Evolutionary conservation across 1,284 basidiomycete species (phyloP).

Genomic region (Cutaneotrichosporon sp.): DNA sequence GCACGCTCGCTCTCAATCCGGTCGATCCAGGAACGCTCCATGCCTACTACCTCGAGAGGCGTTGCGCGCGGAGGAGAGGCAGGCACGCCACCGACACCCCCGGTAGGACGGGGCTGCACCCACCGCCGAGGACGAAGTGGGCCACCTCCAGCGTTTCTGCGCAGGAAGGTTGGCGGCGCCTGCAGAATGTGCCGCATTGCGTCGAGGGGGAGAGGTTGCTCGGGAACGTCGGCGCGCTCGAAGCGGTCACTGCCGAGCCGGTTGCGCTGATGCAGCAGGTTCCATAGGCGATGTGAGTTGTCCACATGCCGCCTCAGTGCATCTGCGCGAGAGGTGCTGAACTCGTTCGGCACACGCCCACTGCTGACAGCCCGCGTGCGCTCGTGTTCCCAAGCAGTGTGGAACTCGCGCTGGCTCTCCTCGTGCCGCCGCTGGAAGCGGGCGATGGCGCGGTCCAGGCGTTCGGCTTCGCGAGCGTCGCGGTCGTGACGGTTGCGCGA

Average conservation of each 20-base stretch:
- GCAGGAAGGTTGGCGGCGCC: too few relatives aligned
- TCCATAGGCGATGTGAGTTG: conserved; percentile 13
- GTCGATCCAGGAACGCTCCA: conserved; percentile 6
- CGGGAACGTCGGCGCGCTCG: too few relatives aligned
- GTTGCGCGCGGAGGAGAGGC: conserved; percentile 1
- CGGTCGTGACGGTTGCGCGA: neutral
- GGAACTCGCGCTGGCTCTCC: conserved; percentile 10
- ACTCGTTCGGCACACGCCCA: conserved; percentile 11
- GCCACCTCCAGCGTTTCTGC: too few relatives aligned
- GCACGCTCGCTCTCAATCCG: conserved; percentile 6
- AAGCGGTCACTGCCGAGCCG: neutral
- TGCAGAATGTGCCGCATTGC: conserved; percentile 3
- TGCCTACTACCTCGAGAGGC: neutral
- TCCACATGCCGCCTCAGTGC: conserved; percentile 15
- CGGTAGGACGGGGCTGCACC: too few relatives aligned
- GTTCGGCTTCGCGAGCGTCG: conserved; percentile 3
- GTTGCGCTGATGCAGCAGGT: conserved; percentile 3
- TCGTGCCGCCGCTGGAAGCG: conserved; percentile 4
- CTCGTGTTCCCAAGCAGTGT: conserved; percentile 7
- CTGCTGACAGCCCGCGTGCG: conserved; percentile 3
- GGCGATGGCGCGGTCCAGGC: conserved; percentile 13
- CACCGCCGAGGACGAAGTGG: neutral
- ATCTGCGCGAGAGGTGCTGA: neutral
- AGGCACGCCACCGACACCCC: neutral
- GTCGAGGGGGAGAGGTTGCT: neutral